These are phyloP conservation scores for Aspergillus uvarum DNA, from an alignment of 2,329 filamentous ascomycete genomes.

Conservation along the genomic window DNA sequence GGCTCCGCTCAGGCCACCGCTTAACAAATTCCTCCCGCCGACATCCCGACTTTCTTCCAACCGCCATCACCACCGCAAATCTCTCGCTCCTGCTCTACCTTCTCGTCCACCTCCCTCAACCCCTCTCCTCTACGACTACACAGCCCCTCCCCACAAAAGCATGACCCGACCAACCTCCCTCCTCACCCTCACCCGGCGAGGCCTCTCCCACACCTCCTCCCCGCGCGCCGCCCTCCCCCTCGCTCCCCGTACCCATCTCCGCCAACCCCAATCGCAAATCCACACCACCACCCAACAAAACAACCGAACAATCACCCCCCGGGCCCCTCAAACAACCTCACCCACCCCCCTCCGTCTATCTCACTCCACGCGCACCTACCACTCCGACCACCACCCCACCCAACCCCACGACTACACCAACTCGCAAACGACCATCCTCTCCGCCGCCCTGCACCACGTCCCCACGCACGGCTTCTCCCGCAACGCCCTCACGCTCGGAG, in stretches of 20 bases:
- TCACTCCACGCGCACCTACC: slow-evolving; percentile 54
- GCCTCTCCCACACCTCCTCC: not conserved
- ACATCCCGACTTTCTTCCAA: not conserved
- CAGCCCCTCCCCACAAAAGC: not conserved
- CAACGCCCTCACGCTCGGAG: slow-evolving; percentile 71
- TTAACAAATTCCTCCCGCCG: slow-evolving; percentile 14
- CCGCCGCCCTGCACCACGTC: slow-evolving; percentile 75
- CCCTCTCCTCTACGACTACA: not conserved
- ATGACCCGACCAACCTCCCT: not conserved
- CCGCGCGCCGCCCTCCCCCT: not conserved
- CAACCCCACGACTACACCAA: slow-evolving; percentile 59
- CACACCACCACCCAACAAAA: slow-evolving; percentile 1
- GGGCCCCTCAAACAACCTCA: slow-evolving; percentile 47
- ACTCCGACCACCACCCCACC: slow-evolving; percentile 69
- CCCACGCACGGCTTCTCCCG: slow-evolving; percentile 79
- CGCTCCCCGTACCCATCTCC: not conserved
- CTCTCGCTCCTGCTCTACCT: not conserved
- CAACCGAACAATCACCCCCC: not conserved
- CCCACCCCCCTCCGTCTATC: slow-evolving; percentile 56
- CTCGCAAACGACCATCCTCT: slow-evolving; percentile 73
- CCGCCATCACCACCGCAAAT: not conserved
- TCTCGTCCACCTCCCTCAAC: not conserved
- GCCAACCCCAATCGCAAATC: slow-evolving; percentile 2
- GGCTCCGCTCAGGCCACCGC: slow-evolving; percentile 21
- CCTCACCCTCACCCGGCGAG: slow-evolving; percentile 4